These are phyloP conservation scores for Colletotrichum karsti DNA, from an alignment of 2,329 filamentous ascomycete genomes.

Conservation along the genomic window DNA sequence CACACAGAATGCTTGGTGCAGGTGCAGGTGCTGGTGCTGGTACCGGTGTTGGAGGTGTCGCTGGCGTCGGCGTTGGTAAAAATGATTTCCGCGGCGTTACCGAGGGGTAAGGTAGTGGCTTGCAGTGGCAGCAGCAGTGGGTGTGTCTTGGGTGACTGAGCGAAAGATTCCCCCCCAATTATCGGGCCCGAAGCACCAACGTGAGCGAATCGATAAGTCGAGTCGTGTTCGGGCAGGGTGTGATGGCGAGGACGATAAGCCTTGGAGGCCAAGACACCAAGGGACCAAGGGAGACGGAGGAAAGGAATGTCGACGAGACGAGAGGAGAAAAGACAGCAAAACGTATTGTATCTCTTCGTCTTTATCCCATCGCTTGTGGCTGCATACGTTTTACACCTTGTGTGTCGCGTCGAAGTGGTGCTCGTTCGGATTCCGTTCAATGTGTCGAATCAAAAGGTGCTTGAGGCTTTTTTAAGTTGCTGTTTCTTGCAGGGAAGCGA, in stretches of 20 bases:
- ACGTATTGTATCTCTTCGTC: background rate
- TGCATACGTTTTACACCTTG: constrained; percentile 7
- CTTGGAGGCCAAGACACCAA: constrained; percentile 5
- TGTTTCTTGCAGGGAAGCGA: background rate
- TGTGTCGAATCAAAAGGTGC: background rate
- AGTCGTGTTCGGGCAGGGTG: background rate
- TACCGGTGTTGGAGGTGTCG: background rate
- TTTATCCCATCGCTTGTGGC: constrained; percentile 27
- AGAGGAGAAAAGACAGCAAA: background rate
- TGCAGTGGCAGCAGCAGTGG: background rate
- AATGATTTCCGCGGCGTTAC: constrained; percentile 19
- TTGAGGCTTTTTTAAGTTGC: background rate
- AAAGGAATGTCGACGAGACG: background rate
- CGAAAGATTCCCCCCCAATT: constrained; percentile 9
- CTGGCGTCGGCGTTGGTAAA: constrained; percentile 9
- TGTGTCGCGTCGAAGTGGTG: background rate
- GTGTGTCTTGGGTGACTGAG: background rate
- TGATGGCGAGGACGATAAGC: constrained; percentile 1
- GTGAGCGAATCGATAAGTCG: constrained; percentile 13
- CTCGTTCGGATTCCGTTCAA: background rate
- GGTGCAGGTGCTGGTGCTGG: constrained; percentile 2
- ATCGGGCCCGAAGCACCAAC: constrained; percentile 9
- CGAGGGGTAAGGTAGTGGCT: constrained; percentile 2
- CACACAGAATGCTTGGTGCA: constrained; percentile 23
- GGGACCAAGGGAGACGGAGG: background rate